Evolutionary conservation across 2,329 filamentous ascomycete species (phyloP), one percentile per base, ranked within the genome.

Genomic region (Ustilaginoidea virens): DNA sequence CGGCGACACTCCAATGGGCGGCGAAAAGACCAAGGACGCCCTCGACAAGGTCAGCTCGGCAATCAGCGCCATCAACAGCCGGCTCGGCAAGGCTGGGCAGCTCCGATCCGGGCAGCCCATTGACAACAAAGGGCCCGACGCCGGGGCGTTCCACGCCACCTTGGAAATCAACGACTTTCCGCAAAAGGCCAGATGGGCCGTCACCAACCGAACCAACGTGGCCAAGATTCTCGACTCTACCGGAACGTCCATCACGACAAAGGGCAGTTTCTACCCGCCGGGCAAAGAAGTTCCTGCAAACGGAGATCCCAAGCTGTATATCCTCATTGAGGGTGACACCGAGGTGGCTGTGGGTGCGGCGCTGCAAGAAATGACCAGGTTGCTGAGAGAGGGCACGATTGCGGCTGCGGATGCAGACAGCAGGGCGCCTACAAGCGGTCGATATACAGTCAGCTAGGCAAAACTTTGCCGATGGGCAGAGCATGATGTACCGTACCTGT

Each of bases 151-250:
- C 66, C 90, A 98, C 52, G 86, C 90, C 11, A 96, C 87, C 4
- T 66, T 98, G 36, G 90, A 96, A 55, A 98, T 98, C 69, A 98
- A 98, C 55, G 90, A 98, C 56, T 96, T 96, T 55, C 90, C 90
- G 19, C 90, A 98, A 52, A 96, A 94, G 63, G 90, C 90, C 38
- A 74, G 90, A 43, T 98, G 90, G 90, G 87, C 85, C 8, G 90
- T 98, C 58, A 98, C 90, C 22, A 98, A 98, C 53, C 74, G 90
- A 39, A 96, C 90, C 20, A 98, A 98, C 46, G 90, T 98, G 33
- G 86, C 87, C 42, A 98, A 96, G 64, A 94, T 98, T 42, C 67
- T 98, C 39, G 90, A 98, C 47, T 72, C 81, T 7, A 94, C 87
- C 0, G 87, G 85, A 23, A 92, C 86, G 2, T 93, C 83, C 5